A percentile compares a stretch with the other conserved stretches of the same genome.
Evolutionary conservation across 495 filamentous ascomycete species (phyloP).

Genomic region (Zalerion maritima): DNA sequence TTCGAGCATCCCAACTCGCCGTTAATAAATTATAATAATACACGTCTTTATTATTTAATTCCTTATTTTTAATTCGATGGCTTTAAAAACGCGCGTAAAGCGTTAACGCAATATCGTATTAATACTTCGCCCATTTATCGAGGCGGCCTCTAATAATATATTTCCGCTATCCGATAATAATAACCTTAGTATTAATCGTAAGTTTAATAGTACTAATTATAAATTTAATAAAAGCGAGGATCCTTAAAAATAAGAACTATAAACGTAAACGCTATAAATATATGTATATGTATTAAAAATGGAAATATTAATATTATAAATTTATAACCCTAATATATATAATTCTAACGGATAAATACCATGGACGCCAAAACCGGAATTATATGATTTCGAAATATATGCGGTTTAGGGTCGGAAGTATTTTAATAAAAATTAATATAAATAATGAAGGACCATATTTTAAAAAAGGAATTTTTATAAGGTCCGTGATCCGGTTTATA

Average conservation of each 20-base stretch:
- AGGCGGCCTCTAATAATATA: conserved; percentile 1
- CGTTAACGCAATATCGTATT: conserved; percentile 3
- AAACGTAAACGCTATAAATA: no score
- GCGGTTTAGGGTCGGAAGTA: conserved; percentile 7
- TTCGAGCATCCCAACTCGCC: no score
- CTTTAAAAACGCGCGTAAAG: conserved; percentile 3
- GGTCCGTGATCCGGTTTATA: conserved; percentile 3
- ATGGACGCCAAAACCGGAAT: conserved; percentile 8
- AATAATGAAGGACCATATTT: conserved; percentile 5
- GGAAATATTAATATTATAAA: conserved; percentile 2
- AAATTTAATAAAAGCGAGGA: background rate
- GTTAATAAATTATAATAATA: no score
- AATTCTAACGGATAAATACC: conserved; percentile 1
- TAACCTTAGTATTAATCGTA: conserved; percentile 1
- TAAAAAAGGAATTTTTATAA: conserved; percentile 7
- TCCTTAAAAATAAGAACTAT: no score
- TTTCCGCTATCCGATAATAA: conserved; percentile 2
- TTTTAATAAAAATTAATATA: conserved; percentile 6
- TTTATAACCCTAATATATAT: conserved; percentile 3
- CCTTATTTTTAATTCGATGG: no score
- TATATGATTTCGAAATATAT: conserved; percentile 3
- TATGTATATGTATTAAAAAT: background rate
- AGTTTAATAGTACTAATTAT: background rate
- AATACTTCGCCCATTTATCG: no score
- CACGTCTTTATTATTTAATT: no score